Percentiles rank a stretch among this genome's conserved stretches.
phyloP scores from a whole-genome alignment of 2,329 filamentous ascomycete species.

The Monosporascus sp. region DNA sequence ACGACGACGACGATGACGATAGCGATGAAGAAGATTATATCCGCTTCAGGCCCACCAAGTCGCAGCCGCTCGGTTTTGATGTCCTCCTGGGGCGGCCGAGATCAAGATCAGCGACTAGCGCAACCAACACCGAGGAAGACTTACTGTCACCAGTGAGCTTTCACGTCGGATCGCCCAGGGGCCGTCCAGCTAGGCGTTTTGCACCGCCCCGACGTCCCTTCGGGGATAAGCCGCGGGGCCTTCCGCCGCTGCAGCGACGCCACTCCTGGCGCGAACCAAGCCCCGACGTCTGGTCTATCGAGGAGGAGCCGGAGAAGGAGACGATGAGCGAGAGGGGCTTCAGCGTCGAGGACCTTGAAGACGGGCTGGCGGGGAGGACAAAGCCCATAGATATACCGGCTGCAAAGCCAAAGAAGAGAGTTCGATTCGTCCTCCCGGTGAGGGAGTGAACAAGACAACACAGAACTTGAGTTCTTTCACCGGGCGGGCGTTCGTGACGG shows the following conservation, averaged over 20 bases:
- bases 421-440: constrained; percentile 47
- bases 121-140: constrained; percentile 21
- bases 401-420: constrained; percentile 50
- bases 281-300: constrained; percentile 55
- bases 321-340: constrained; percentile 37
- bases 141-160: constrained; percentile 28
- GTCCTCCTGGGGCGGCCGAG: constrained; percentile 34
- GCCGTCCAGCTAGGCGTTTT: constrained; percentile 23
- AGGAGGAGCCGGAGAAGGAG: constrained; percentile 54
- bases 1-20: constrained; percentile 40
- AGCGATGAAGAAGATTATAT: constrained; percentile 46
- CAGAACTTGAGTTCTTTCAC: neutral
- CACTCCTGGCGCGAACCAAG: constrained; percentile 53
- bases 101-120: constrained; percentile 26
- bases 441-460: constrained; percentile 23
- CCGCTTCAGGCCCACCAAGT: constrained; percentile 37
- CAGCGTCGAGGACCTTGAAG: constrained; percentile 25
- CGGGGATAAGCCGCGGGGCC: constrained; percentile 24
- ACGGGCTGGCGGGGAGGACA: constrained; percentile 20
- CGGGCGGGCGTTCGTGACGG: no score
- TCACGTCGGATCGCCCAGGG: constrained; percentile 24
- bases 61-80: constrained; percentile 36
- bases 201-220: constrained; percentile 25
- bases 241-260: constrained; percentile 33
- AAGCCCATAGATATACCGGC: constrained; percentile 34